These are phyloP conservation scores for Penicillium lividum DNA, from an alignment of 495 filamentous ascomycete genomes.

Conservation along the genomic window DNA sequence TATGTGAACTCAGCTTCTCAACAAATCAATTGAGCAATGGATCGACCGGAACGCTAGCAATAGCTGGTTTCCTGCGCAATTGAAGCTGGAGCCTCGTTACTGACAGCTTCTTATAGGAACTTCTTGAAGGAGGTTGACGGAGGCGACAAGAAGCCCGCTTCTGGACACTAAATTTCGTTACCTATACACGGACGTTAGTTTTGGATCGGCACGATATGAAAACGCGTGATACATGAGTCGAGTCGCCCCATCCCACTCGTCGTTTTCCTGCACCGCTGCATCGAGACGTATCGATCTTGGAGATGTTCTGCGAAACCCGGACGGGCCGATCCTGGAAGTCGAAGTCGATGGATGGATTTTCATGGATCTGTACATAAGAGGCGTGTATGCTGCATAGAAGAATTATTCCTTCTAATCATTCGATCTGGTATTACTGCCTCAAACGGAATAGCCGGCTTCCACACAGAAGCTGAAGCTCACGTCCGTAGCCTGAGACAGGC, in stretches of 20 bases:
- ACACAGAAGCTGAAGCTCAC: neutral
- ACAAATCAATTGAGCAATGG: neutral
- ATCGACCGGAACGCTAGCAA: neutral
- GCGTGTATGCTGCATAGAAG: slow-evolving; percentile 46
- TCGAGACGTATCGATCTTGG: slow-evolving; percentile 9
- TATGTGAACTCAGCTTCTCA: slow-evolving; percentile 47
- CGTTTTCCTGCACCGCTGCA: slow-evolving; percentile 15
- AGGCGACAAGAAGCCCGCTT: slow-evolving; percentile 62
- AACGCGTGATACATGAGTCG: slow-evolving; percentile 20
- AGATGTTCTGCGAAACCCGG: slow-evolving; percentile 16
- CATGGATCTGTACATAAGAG: slow-evolving; percentile 47
- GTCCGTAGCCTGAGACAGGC: neutral
- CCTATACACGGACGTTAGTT: slow-evolving; percentile 19
- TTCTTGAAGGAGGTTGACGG: slow-evolving; percentile 73
- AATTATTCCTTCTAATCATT: slow-evolving; percentile 23
- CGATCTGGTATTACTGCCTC: neutral
- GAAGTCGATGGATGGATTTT: slow-evolving; percentile 22
- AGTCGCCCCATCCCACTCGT: slow-evolving; percentile 20
- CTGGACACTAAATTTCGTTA: slow-evolving; percentile 54
- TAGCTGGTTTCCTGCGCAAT: neutral
- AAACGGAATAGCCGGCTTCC: neutral
- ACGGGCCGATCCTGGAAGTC: slow-evolving; percentile 15
- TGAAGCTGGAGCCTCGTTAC: neutral
- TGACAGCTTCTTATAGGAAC: slow-evolving; percentile 54
- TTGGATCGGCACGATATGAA: slow-evolving; percentile 21